Base-by-base conservation (phyloP, 2,329 filamentous ascomycete species). In the Plectosphaerella cucumerina region DNA sequence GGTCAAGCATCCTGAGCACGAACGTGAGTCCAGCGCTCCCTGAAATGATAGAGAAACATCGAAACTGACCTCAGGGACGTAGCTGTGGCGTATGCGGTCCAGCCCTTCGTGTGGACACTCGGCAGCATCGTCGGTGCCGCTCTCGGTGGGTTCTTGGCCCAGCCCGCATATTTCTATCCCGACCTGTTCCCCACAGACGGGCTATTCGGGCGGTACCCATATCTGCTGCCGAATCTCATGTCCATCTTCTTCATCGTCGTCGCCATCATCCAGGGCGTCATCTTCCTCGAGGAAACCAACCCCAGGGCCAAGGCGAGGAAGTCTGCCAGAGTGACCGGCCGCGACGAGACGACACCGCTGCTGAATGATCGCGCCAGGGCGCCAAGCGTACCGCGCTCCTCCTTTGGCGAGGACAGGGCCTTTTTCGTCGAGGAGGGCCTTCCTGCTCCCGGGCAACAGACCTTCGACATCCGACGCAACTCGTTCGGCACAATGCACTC, bases 241-340 rank as follows among this genome's bases (percentile, higher is more conserved):
- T 84, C 89, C 50, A 87, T 86, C 2, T 71, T 68, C 1, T 74
- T 90, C 3, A 75, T 91, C 20, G 56, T 80, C 3, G 57, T 89
- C 2, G 88, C 90, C 47, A 75, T 90, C 14, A 60, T 85, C 3
- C 66, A 90, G 17, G 81, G 84, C 5, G 72, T 82, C 33, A 64
- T 89, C 22, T 87, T 89, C 56, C 69, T 91, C 17, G 70, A 73
- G 33, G 71, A 74, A 58, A 74, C 71, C 0, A 70, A 71, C 31
- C 61, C 67, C 6, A 55, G 57, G 8, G 45, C 44, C 37, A 50
- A 39, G 26, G 3, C n/a, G 48, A 48, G 15, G 35, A 48, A 15
- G 50, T 50, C 12, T 56, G 56, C 23, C 34, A 52, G 8, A 15
- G 45, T 5, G n/a, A 21, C n/a, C 17, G 8, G 5, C 14, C 35